These are phyloP conservation scores for Hirschioporus abietinus DNA, from an alignment of 768 basidiomycete genomes.

Conservation along the genomic window DNA sequence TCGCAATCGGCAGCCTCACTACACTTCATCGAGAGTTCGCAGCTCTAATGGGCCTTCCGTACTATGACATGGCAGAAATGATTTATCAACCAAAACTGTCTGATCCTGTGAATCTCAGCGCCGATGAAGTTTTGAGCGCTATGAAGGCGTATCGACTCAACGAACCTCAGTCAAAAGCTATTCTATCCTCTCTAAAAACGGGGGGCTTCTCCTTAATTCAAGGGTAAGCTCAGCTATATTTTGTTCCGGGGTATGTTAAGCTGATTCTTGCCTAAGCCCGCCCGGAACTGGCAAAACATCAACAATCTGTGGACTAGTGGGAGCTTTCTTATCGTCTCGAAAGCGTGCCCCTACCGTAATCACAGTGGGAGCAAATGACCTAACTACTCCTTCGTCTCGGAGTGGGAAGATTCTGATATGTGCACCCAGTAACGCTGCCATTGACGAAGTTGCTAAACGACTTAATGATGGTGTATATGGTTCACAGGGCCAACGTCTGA, in stretches of 20 bases:
- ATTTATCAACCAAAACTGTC: slow-evolving; percentile 68
- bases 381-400: slow-evolving; percentile 28
- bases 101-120: slow-evolving; percentile 37
- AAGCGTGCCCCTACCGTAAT: slow-evolving; percentile 42
- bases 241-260: background rate
- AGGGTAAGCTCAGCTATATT: slow-evolving; percentile 52
- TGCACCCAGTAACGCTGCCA: slow-evolving; percentile 97
- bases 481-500: slow-evolving; percentile 44
- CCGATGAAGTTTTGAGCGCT: slow-evolving; percentile 49
- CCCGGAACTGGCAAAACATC: slow-evolving; percentile 99
- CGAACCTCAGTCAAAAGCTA: slow-evolving; percentile 90
- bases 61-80: slow-evolving; percentile 70
- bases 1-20: slow-evolving; percentile 53
- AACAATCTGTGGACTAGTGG: slow-evolving; percentile 93
- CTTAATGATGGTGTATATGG: slow-evolving; percentile 74
- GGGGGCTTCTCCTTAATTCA: slow-evolving; percentile 89
- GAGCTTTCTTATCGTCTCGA: slow-evolving; percentile 68
- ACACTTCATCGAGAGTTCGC: slow-evolving; percentile 92
- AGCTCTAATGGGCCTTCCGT: slow-evolving; percentile 75
- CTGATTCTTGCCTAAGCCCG: slow-evolving; percentile 50
- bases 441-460: slow-evolving; percentile 90
- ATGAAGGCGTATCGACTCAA: slow-evolving; percentile 77
- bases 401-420: slow-evolving; percentile 81
- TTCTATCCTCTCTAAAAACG: slow-evolving; percentile 63
- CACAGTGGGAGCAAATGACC: slow-evolving; percentile 34